A percentile compares a stretch with the other conserved stretches of the same genome.
phyloP scores from a whole-genome alignment of 2,329 filamentous ascomycete species.

The Neopestalotiopsis sp. region DNA sequence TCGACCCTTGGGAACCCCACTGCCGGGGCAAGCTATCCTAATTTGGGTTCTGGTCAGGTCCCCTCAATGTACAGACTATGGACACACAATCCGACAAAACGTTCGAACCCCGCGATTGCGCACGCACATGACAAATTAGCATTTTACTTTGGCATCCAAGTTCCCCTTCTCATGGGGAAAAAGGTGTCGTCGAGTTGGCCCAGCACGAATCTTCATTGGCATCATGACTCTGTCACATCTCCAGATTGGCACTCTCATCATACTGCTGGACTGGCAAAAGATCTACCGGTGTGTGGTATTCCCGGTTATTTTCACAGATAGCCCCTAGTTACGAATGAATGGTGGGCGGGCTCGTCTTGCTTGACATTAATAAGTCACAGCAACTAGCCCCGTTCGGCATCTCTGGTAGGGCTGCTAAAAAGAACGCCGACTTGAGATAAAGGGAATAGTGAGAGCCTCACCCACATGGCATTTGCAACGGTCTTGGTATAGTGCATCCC shows the following conservation, averaged over 20 bases:
- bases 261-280: too few relatives aligned
- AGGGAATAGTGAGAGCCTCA: conserved; percentile 5
- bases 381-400: neutral
- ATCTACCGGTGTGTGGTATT: too few relatives aligned
- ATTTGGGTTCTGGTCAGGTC: neutral
- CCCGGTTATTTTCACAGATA: too few relatives aligned
- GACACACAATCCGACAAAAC: neutral
- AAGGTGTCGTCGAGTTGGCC: too few relatives aligned
- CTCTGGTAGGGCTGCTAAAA: neutral
- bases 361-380: neutral
- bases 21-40: neutral
- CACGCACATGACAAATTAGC: too few relatives aligned
- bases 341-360: neutral
- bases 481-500: neutral
- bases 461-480: conserved; percentile 9
- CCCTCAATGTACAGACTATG: neutral
- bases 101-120: neutral
- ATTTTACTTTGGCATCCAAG: too few relatives aligned
- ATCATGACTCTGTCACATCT: too few relatives aligned
- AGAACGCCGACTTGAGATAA: neutral
- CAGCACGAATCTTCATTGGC: too few relatives aligned
- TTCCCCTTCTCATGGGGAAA: too few relatives aligned
- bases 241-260: too few relatives aligned
- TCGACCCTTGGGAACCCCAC: neutral
- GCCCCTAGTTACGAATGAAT: too few relatives aligned